phyloP scores from a whole-genome alignment of 257 asterid genomes.

The Verbascum thapsus region DNA sequence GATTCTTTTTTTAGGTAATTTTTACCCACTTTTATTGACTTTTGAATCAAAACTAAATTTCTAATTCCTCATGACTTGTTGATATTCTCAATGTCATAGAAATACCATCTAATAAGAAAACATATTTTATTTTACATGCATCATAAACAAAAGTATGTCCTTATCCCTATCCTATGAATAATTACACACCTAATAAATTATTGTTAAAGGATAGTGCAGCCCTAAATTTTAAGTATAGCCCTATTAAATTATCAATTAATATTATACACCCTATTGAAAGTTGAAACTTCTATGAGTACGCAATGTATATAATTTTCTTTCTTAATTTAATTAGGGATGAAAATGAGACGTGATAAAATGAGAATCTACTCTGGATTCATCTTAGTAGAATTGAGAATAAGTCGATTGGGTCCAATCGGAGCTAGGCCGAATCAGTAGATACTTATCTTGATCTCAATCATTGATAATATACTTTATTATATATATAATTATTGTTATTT shows the following conservation, averaged over 20 bases:
- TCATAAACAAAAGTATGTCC: not conserved
- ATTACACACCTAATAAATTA: not conserved
- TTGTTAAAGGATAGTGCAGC: constrained; percentile 6
- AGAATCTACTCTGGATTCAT: too few species aligned
- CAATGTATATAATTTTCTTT: too few species aligned
- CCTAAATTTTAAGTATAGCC: not conserved
- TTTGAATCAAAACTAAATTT: not conserved
- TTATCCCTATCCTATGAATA: not conserved
- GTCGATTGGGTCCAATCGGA: too few species aligned
- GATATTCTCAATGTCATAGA: too few species aligned
- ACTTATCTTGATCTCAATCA: too few species aligned
- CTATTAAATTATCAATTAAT: too few species aligned
- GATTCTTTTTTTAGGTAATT: not conserved
- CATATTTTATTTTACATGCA: not conserved
- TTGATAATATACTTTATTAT: too few species aligned
- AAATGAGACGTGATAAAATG: too few species aligned
- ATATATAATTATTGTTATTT: too few species aligned
- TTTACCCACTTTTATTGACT: not conserved
- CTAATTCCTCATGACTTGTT: not conserved
- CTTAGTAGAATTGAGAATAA: too few species aligned
- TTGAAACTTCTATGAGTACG: not conserved
- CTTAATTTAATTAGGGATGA: too few species aligned
- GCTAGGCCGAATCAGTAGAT: too few species aligned
- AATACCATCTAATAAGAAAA: not conserved
- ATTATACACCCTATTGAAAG: not conserved